Base-by-base conservation (phyloP, 2,329 filamentous ascomycete genomes). In the Xenoacremonium recifei region DNA sequence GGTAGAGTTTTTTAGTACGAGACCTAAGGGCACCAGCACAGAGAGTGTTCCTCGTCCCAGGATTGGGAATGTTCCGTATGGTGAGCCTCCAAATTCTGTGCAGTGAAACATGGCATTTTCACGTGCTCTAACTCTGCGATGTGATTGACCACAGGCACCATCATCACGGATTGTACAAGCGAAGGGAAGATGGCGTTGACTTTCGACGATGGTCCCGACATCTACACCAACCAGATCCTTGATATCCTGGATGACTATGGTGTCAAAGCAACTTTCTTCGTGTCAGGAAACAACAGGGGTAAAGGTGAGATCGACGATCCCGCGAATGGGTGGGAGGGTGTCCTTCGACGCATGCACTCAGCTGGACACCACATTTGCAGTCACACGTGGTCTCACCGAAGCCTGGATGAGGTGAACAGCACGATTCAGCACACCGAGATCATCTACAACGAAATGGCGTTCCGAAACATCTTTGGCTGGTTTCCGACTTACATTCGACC, bases 381-480 rank as follows among this genome's bases (percentile, higher is more conserved):
- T 34, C 73, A 72, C 50, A 73, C 70, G 4, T 74, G 68, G 70
- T 65, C 69, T 55, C 73, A 77, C 53, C 62, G 62, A 18, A 61
- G 74, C 44, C 60, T 76, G 15, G 63, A 64, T 44, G 34, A 54
- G 15, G 51, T 69, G 33, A 61, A 58, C 38, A 59, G 58, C n/a
- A 55, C 58, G 2, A 54, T 64, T 13, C 62, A 64, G 36, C 53
- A 46, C 42, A 50, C 62, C 6, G 65, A 76, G 50, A 68, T 76
- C 50, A 58, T 65, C 16, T 65, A 66, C 49, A 68, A 72, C 35
- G 72, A 77, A 47, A 68, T 68, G 52, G 67, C 70, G 2, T 58
- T 75, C 20, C 61, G 63, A 57, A 53, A 70, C 48, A 59, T 71
- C 36, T 64, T 70, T 54, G 67, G 66, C 15, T 65, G 63, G 54